A percentile compares a stretch with the other conserved stretches of the same genome.
phyloP scores from a whole-genome alignment of 352 stramenopile species.

The Phytophthora cactorum region DNA sequence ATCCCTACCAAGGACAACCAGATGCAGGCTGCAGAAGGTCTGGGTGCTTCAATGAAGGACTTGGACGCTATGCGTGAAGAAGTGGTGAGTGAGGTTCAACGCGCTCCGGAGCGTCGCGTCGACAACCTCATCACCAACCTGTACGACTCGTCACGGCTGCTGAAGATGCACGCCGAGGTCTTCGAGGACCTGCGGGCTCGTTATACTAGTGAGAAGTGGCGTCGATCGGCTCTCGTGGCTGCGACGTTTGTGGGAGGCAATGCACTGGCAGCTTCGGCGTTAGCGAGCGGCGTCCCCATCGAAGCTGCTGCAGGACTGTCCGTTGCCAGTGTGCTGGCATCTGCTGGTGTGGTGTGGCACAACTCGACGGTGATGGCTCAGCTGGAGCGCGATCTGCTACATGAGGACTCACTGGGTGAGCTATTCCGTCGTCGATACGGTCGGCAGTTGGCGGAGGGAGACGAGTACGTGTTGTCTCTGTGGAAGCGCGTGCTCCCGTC shows the following conservation, averaged over 20 bases:
- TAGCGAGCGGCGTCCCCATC: slow-evolving; percentile 81
- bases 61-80: slow-evolving; percentile 96
- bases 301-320: slow-evolving; percentile 87
- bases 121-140: slow-evolving; percentile 99
- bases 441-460: slow-evolving; percentile 95
- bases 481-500: slow-evolving; percentile 92
- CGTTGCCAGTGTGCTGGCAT: slow-evolving; percentile 75
- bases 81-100: slow-evolving; percentile 97
- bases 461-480: slow-evolving; percentile 97
- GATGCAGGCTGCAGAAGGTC: slow-evolving; percentile 50
- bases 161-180: slow-evolving; percentile 96
- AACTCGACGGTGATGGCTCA: slow-evolving; percentile 89
- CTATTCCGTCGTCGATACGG: slow-evolving; percentile 95
- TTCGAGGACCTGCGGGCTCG: slow-evolving; percentile 84
- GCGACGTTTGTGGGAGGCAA: slow-evolving; percentile 77
- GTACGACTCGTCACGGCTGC: slow-evolving; percentile 90
- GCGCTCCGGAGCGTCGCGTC: slow-evolving; percentile 96
- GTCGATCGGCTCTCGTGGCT: slow-evolving; percentile 66
- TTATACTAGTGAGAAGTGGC: slow-evolving; percentile 85
- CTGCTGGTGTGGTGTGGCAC: slow-evolving; percentile 90
- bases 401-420: slow-evolving; percentile 88
- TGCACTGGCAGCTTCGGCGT: slow-evolving; percentile 69
- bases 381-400: slow-evolving; percentile 87
- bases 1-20: slow-evolving; percentile 88
- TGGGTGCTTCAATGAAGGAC: slow-evolving; percentile 91